These are phyloP conservation scores for Vigna hirtella DNA, from an alignment of 306 rosid genomes.

Conservation along the genomic window DNA sequence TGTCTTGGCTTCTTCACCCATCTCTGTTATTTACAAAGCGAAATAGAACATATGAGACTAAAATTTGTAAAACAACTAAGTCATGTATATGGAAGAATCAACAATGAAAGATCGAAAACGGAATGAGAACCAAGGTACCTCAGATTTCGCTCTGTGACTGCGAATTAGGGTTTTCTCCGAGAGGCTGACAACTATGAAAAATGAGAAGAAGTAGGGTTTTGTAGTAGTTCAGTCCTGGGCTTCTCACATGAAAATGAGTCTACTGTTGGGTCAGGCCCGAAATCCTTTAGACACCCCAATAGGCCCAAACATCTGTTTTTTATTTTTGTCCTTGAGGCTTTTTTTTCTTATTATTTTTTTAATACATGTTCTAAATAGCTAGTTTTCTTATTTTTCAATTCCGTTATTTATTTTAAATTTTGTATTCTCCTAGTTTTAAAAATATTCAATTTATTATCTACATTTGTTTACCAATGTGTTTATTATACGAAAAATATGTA, in stretches of 20 bases:
- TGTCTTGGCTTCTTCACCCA: conserved; percentile 71
- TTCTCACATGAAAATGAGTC: not conserved
- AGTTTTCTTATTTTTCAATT: too few relatives aligned
- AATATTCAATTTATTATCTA: too few relatives aligned
- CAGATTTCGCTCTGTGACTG: conserved; percentile 10
- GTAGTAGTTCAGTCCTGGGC: conserved; percentile 2
- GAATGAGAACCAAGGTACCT: not conserved
- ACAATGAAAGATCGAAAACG: not conserved
- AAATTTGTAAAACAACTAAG: not conserved
- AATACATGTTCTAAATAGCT: too few relatives aligned
- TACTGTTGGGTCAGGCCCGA: not conserved
- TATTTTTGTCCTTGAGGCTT: not conserved
- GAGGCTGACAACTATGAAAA: not conserved
- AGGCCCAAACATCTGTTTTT: not conserved
- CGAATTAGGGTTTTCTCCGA: conserved; percentile 39
- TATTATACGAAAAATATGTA: too few relatives aligned
- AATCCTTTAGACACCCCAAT: not conserved
- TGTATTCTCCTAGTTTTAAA: too few relatives aligned
- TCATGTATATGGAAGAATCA: too few relatives aligned
- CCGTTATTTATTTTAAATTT: too few relatives aligned
- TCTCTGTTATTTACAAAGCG: conserved; percentile 30
- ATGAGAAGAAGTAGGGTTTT: conserved; percentile 46
- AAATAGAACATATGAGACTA: not conserved
- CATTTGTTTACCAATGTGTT: too few relatives aligned
- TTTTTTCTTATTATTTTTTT: too few relatives aligned